Evolutionary conservation across 345 rosid species (phyloP), one percentile per base, ranked within the genome.

Genomic region (Mercurialis annua): DNA sequence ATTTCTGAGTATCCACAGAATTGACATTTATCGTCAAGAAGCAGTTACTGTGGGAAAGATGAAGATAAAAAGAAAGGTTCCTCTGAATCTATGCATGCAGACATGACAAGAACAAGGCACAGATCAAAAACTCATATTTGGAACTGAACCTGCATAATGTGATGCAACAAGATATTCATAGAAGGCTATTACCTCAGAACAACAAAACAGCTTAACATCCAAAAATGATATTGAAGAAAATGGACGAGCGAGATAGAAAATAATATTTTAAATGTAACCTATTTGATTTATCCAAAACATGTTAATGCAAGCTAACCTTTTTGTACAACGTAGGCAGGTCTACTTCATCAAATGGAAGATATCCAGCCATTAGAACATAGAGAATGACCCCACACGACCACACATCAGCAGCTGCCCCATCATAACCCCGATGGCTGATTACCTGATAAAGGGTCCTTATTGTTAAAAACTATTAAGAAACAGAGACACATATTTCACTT

Each of bases 381-480:
- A 93, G 92, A 72, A 93, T 83, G 27, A 93, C 97, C 54, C 99
- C 99, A 48, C 96, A 94, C 42, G 99, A 94, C 96, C 99, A 94
- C 56, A 90, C 58, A 64, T 90, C 99, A 50, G 98, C 95, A 75
- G 87, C 88, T 49, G 97, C 88, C 50, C 98, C 99, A 72, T 85
- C 85, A 73, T 94, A 94, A 62, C 96, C 97, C 36, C 61, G 81
- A 72, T 84, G 42, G 66, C 87, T 48, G 12, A 88, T 84, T 29
- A 88, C 90, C 94, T 86, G 72, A 74, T 31, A 33, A 9, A 63
- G 40, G 78, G 42, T 62, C 21, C 20, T 29, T 38, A 59, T 10
- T 10, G 47, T 57, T 30, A 75, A 65, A 65, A 49, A 52, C 47
- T 52, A 59, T 49, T 59, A 23, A 21, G 24, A 62, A 44, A 16